phyloP scores from a whole-genome alignment of 1,139 yeast species.

The Pichia sp. region DNA sequence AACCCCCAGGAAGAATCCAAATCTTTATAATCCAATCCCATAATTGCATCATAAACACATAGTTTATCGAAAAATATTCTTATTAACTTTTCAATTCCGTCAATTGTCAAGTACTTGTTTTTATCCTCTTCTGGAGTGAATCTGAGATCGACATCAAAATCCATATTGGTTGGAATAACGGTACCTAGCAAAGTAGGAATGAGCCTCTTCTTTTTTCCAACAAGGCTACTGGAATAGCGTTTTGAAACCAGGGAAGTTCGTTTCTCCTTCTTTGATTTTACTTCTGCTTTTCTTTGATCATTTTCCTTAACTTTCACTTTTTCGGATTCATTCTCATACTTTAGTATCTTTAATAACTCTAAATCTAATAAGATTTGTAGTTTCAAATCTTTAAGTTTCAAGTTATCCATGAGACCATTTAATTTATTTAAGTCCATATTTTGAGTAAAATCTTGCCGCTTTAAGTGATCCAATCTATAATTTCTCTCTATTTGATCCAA shows the following conservation, averaged over 20 bases:
- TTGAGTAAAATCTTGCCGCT: neutral
- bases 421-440: neutral
- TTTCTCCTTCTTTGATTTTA: neutral
- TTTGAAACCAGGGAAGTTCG: slow-evolving; percentile 3
- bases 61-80: slow-evolving; percentile 27
- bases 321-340: neutral
- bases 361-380: slow-evolving; percentile 28
- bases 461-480: slow-evolving; percentile 13
- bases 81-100: slow-evolving; percentile 17
- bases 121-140: slow-evolving; percentile 4
- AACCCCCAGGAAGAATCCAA: slow-evolving; percentile 28
- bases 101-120: slow-evolving; percentile 5
- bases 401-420: slow-evolving; percentile 10
- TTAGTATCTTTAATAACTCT: slow-evolving; percentile 25
- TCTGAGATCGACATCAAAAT: slow-evolving; percentile 29
- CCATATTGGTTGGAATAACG: slow-evolving; percentile 22
- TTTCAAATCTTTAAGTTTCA: slow-evolving; percentile 29
- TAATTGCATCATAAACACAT: slow-evolving; percentile 32
- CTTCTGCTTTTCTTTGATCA: neutral
- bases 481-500: slow-evolving; percentile 17
- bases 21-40: slow-evolving; percentile 26
- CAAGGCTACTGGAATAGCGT: slow-evolving; percentile 15
- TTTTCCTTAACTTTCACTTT: neutral
- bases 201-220: slow-evolving; percentile 30
- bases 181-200: slow-evolving; percentile 33